Evolutionary conservation across 2,329 filamentous ascomycete species (phyloP).

Genomic region (Aureobasidium pullulans): DNA sequence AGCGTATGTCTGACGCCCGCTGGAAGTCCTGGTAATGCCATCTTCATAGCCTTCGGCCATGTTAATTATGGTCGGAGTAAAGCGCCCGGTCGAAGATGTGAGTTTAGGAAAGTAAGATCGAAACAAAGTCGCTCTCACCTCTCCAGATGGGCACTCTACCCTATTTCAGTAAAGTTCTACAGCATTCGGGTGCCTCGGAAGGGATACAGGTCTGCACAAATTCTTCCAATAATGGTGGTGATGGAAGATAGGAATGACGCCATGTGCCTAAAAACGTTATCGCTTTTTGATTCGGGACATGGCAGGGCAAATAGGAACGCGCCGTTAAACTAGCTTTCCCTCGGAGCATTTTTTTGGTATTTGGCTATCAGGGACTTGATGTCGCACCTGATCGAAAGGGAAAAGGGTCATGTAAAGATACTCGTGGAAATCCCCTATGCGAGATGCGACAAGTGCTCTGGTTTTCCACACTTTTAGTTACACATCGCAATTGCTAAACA

Average conservation of each 20-base stretch:
- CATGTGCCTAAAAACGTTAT: not conserved
- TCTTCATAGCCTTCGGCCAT: conserved; percentile 5
- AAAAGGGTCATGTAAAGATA: too few relatives aligned
- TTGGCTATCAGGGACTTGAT: not conserved
- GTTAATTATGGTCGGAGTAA: not conserved
- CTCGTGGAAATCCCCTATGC: too few relatives aligned
- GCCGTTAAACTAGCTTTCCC: not conserved
- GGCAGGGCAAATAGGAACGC: not conserved
- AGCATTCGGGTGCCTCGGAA: not conserved
- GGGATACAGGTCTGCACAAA: not conserved
- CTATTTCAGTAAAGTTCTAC: not conserved
- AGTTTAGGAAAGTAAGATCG: not conserved
- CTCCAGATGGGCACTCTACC: not conserved
- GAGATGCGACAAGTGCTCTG: too few relatives aligned
- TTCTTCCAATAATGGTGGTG: not conserved
- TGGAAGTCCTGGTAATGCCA: conserved; percentile 7
- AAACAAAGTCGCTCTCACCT: not conserved
- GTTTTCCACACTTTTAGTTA: too few relatives aligned
- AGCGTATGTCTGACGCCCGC: conserved; percentile 6
- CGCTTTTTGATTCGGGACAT: not conserved
- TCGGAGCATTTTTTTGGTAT: not conserved
- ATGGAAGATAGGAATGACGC: not conserved
- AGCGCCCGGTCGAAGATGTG: not conserved
- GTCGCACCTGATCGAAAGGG: too few relatives aligned
- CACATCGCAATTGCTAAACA: too few relatives aligned